These are phyloP conservation scores for Lunasporangiospora selenospora DNA, from an alignment of 192 early-diverging fungal genomes.

Conservation along the genomic window DNA sequence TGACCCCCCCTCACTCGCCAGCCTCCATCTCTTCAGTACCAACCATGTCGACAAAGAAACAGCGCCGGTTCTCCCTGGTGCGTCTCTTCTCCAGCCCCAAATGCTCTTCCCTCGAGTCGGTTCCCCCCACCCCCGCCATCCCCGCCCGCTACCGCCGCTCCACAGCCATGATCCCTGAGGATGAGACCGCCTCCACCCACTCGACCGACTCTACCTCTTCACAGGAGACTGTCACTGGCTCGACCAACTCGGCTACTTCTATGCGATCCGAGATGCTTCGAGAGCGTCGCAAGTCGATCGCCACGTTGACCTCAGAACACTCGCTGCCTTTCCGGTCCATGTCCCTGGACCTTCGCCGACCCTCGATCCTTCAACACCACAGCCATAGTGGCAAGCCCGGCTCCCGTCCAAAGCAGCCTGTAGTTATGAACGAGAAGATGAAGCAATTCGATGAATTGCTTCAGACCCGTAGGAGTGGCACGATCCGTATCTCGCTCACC, in stretches of 20 bases:
- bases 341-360: constrained; percentile 15
- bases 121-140: background rate
- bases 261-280: constrained; percentile 27
- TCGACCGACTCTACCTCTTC: constrained; percentile 1
- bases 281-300: constrained; percentile 42
- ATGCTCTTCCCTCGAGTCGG: background rate
- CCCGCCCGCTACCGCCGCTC: constrained; percentile 18
- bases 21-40: background rate
- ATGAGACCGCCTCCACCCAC: constrained; percentile 6
- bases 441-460: constrained; percentile 39
- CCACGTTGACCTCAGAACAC: constrained; percentile 16
- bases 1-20: constrained; percentile 11
- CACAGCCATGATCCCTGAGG: no score
- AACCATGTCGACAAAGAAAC: constrained; percentile 19
- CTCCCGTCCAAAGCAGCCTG: constrained; percentile 2
- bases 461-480: constrained; percentile 18
- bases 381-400: background rate
- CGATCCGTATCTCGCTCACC: constrained; percentile 33
- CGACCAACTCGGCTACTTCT: no score
- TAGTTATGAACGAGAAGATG: constrained; percentile 44
- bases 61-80: constrained; percentile 38
- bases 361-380: constrained; percentile 4
- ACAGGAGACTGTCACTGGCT: no score
- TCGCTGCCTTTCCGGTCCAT: constrained; percentile 17
- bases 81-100: constrained; percentile 21